Conservation (phyloP, 345 rosid genomes). For the Sonneratia alba region DNA sequence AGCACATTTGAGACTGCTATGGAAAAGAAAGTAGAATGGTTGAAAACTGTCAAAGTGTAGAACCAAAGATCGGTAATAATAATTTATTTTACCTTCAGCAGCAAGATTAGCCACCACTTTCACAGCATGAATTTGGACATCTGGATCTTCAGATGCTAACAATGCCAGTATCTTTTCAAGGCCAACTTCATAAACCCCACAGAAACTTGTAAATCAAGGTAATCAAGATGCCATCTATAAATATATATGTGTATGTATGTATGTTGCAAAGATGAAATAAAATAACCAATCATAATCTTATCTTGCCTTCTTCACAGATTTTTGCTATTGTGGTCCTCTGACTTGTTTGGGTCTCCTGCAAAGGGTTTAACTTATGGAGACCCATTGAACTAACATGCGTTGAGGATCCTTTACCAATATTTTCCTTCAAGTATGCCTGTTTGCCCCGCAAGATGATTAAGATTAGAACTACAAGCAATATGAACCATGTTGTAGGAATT, state of each 20-base stretch:
- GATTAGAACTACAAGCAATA: background rate
- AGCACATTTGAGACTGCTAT: background rate
- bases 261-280: background rate
- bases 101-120: slow-evolving; percentile 97
- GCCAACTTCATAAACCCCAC: slow-evolving; percentile 48
- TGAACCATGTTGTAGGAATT: background rate
- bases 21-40: too few species aligned
- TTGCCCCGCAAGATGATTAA: slow-evolving; percentile 33
- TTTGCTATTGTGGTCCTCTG: slow-evolving; percentile 85
- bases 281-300: background rate
- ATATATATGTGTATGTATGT: background rate
- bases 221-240: background rate
- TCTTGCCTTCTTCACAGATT: slow-evolving; percentile 87
- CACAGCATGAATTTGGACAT: slow-evolving; percentile 85
- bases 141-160: slow-evolving; percentile 67
- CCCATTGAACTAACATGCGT: slow-evolving; percentile 26
- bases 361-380: slow-evolving; percentile 44
- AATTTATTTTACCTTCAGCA: slow-evolving; percentile 62
- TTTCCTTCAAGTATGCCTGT: slow-evolving; percentile 41
- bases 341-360: slow-evolving; percentile 48
- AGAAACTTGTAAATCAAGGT: slow-evolving; percentile 12
- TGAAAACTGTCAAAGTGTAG: too few species aligned
- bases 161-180: slow-evolving; percentile 72
- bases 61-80: background rate
- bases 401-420: slow-evolving; percentile 34